Evolutionary conservation across 192 early-diverging fungal genomes (phyloP).

Genomic region (Diversispora eburnea): DNA sequence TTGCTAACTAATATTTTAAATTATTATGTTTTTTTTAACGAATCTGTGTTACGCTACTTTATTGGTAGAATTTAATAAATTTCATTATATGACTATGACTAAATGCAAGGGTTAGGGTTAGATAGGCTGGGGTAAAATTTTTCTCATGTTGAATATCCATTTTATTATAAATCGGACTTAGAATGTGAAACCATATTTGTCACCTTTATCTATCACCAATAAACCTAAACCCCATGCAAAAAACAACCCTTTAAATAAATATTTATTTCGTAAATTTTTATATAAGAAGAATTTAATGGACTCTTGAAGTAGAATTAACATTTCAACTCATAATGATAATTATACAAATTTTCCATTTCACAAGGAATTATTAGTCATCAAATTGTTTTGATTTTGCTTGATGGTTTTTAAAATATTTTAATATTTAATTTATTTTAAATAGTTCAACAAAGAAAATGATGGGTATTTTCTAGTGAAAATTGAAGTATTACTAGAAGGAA

Average conservation of each 20-base stretch:
- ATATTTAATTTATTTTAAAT: neutral
- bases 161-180: too few relatives aligned
- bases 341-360: conserved; percentile 70
- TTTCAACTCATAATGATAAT: conserved; percentile 70
- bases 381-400: neutral
- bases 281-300: conserved; percentile 60
- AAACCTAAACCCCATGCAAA: too few relatives aligned
- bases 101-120: too few relatives aligned
- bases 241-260: neutral
- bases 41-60: too few relatives aligned
- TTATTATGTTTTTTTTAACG: too few relatives aligned
- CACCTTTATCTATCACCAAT: too few relatives aligned
- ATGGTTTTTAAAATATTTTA: neutral
- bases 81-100: too few relatives aligned
- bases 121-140: too few relatives aligned
- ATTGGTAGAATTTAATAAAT: too few relatives aligned
- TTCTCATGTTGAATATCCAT: too few relatives aligned
- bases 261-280: too few relatives aligned
- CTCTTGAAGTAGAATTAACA: conserved; percentile 52
- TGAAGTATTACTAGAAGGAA: conserved; percentile 75
- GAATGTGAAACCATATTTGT: too few relatives aligned
- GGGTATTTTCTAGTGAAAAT: conserved; percentile 87
- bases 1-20: neutral
- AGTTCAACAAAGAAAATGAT: conserved; percentile 73
- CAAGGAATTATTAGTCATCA: conserved; percentile 58